These are phyloP conservation scores for Elongisporangium senticosum DNA, from an alignment of 352 stramenopile species.

Conservation along the genomic window DNA sequence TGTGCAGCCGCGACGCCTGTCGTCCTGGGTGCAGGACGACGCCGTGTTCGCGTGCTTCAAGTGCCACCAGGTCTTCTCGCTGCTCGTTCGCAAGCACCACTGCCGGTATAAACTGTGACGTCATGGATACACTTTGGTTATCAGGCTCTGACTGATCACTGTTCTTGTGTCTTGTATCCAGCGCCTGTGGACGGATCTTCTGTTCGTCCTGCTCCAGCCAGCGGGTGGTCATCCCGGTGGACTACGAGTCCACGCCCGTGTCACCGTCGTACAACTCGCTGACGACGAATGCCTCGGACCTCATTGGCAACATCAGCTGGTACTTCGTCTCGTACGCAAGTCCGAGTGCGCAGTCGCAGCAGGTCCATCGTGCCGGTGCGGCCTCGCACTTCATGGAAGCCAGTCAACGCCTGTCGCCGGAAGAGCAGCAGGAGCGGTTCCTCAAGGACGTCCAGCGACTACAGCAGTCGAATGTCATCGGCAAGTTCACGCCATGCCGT, in stretches of 20 bases:
- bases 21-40: slow-evolving; percentile 83
- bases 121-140: neutral
- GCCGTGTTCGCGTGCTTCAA: slow-evolving; percentile 84
- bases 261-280: slow-evolving; percentile 54
- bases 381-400: neutral
- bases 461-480: slow-evolving; percentile 55
- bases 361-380: neutral
- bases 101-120: slow-evolving; percentile 31
- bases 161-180: slow-evolving; percentile 4
- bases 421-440: slow-evolving; percentile 55
- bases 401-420: slow-evolving; percentile 19
- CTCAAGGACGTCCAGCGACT: slow-evolving; percentile 70
- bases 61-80: slow-evolving; percentile 74
- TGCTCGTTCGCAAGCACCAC: slow-evolving; percentile 80
- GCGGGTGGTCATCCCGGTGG: slow-evolving; percentile 70
- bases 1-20: slow-evolving; percentile 69
- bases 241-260: slow-evolving; percentile 75
- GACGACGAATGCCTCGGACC: slow-evolving; percentile 62
- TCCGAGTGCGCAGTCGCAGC: slow-evolving; percentile 7
- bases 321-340: slow-evolving; percentile 70
- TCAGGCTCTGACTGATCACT: neutral
- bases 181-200: slow-evolving; percentile 77
- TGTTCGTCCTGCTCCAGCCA: slow-evolving; percentile 76
- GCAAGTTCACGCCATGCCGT: slow-evolving; percentile 66
- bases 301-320: slow-evolving; percentile 81